Evolutionary conservation across 768 basidiomycete genomes (phyloP).

Genomic region (Pholiota conissans): DNA sequence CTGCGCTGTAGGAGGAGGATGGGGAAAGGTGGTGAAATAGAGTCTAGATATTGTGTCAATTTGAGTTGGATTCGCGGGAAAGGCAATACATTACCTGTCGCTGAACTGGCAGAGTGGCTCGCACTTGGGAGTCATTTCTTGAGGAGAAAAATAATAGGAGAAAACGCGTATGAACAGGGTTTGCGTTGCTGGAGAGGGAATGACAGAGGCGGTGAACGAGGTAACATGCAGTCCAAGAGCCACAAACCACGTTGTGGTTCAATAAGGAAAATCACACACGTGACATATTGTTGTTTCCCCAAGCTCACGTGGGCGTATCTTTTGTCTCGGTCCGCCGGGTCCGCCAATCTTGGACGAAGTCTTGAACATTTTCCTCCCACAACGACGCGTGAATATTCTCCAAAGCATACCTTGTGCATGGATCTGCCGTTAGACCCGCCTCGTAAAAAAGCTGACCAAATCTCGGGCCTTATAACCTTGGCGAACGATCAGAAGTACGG

Average conservation of each 20-base stretch:
- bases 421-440: not conserved
- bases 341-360: not conserved
- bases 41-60: slow-evolving; percentile 46
- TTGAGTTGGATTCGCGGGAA: slow-evolving; percentile 6
- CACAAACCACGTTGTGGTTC: slow-evolving; percentile 6
- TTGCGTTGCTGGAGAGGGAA: not conserved
- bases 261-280: slow-evolving; percentile 8
- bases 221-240: not conserved
- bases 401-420: not conserved
- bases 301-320: not conserved
- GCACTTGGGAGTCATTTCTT: slow-evolving; percentile 50
- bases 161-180: slow-evolving; percentile 18
- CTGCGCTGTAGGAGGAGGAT: slow-evolving; percentile 68
- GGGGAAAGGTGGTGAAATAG: slow-evolving; percentile 87
- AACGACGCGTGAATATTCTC: too few relatives aligned
- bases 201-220: not conserved
- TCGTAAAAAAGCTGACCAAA: not conserved
- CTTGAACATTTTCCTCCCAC: not conserved
- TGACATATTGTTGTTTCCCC: not conserved
- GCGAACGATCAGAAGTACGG: not conserved
- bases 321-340: not conserved
- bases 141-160: slow-evolving; percentile 9
- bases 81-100: slow-evolving; percentile 54
- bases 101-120: slow-evolving; percentile 80
- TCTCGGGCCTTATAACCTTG: not conserved